Percentiles rank a stretch among this genome's conserved stretches.
Conservation (phyloP, 2,329 filamentous ascomycete genomes). For the Bimuria novae-zelandiae region DNA sequence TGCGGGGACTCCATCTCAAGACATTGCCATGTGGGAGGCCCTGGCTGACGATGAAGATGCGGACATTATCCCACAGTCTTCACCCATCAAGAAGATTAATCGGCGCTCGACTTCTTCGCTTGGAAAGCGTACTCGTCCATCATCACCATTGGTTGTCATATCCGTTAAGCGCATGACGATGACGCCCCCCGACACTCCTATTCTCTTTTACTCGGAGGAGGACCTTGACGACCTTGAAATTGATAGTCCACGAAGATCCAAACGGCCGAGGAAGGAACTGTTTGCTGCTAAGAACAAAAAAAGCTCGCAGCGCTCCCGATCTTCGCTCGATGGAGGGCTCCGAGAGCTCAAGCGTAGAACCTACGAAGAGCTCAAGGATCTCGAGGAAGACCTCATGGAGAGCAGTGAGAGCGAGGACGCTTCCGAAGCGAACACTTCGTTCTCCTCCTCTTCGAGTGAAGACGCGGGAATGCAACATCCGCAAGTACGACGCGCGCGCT, state of each 20-base stretch:
- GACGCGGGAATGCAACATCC: not conserved
- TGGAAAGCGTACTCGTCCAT: slow-evolving; percentile 31
- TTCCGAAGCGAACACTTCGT: not conserved
- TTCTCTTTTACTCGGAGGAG: slow-evolving; percentile 23
- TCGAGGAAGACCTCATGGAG: not conserved
- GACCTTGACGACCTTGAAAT: slow-evolving; percentile 15
- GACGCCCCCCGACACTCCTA: slow-evolving; percentile 21
- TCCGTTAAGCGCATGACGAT: slow-evolving; percentile 23
- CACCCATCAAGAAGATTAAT: slow-evolving; percentile 25
- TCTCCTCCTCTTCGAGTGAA: slow-evolving; percentile 7
- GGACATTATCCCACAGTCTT: slow-evolving; percentile 27
- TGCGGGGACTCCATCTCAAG: not conserved
- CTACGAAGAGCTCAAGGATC: slow-evolving; percentile 14
- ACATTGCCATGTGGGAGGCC: slow-evolving; percentile 16
- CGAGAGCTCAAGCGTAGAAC: slow-evolving; percentile 19
- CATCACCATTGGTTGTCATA: slow-evolving; percentile 36
- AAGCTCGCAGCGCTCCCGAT: slow-evolving; percentile 19
- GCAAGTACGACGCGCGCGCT: not conserved
- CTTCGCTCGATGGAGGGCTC: slow-evolving; percentile 21
- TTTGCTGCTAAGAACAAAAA: slow-evolving; percentile 7
- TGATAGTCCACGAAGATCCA: slow-evolving; percentile 13
- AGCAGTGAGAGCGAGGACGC: not conserved
- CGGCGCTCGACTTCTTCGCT: slow-evolving; percentile 16
- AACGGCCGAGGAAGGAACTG: slow-evolving; percentile 17
- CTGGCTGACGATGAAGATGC: slow-evolving; percentile 18